Conservation (phyloP, 441 rosid species). For the Gossypium schwendimanii region DNA sequence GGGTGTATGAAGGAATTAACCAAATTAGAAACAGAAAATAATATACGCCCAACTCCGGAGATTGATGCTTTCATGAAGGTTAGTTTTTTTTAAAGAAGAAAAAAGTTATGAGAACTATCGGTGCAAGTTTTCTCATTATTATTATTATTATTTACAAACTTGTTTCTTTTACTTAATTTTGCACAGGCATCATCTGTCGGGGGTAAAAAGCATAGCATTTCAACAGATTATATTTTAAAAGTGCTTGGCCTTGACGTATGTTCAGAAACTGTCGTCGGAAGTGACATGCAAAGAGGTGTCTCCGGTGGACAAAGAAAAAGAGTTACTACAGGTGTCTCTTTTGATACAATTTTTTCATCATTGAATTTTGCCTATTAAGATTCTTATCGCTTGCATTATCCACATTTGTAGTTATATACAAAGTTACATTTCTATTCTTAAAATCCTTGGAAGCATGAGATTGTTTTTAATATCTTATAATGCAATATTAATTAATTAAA, state of each 20-base stretch:
- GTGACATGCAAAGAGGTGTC: constrained; percentile 89
- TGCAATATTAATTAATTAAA: background rate
- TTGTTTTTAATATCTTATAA: background rate
- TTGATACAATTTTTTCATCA: background rate
- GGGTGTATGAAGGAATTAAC: constrained; percentile 57
- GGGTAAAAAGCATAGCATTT: constrained; percentile 66
- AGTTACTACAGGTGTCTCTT: constrained; percentile 76
- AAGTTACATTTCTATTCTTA: background rate
- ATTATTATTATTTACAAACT: background rate
- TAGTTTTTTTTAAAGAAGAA: background rate
- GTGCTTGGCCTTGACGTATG: constrained; percentile 89
- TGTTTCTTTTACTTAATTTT: background rate
- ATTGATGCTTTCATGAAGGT: constrained; percentile 98
- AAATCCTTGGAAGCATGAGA: background rate
- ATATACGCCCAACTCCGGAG: constrained; percentile 69
- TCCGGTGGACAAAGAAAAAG: constrained; percentile 94
- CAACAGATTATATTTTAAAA: constrained; percentile 73
- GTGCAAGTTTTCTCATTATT: background rate
- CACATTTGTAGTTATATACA: background rate
- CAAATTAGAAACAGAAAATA: constrained; percentile 61
- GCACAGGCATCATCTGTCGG: constrained; percentile 71
- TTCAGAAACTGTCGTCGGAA: constrained; percentile 81
- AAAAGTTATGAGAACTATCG: background rate
- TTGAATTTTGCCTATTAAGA: background rate
- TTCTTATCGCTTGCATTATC: background rate